These are phyloP conservation scores for Diplocarpon rosae DNA, from an alignment of 2,329 filamentous ascomycete species.

Conservation along the genomic window DNA sequence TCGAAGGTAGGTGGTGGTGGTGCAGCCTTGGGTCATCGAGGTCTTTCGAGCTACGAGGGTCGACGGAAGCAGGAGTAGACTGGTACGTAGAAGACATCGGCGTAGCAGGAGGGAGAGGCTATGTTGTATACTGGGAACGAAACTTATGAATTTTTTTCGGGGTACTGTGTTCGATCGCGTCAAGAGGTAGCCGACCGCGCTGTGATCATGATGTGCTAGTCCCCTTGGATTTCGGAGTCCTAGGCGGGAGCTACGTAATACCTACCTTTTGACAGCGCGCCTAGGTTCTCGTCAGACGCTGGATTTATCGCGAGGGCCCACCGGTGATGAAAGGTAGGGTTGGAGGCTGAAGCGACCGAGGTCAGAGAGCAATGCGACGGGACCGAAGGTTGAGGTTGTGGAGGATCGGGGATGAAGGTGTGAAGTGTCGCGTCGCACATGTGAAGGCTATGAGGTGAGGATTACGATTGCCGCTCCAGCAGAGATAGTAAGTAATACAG, in stretches of 20 bases:
- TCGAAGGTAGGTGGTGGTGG: conserved; percentile 13
- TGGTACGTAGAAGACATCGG: conserved; percentile 26
- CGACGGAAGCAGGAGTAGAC: conserved; percentile 17
- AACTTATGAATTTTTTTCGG: conserved; percentile 4
- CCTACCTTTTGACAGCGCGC: too few relatives aligned
- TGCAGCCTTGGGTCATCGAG: conserved; percentile 17
- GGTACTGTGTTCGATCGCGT: conserved; percentile 3
- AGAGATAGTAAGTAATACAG: too few relatives aligned
- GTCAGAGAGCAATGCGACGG: too few relatives aligned
- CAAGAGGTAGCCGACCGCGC: conserved; percentile 17
- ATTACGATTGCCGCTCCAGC: too few relatives aligned
- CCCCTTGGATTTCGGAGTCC: conserved; percentile 10
- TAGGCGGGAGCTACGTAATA: not conserved
- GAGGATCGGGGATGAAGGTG: too few relatives aligned
- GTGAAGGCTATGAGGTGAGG: too few relatives aligned
- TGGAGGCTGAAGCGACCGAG: too few relatives aligned
- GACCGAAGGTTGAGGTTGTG: too few relatives aligned
- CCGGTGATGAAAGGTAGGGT: too few relatives aligned
- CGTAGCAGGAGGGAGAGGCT: conserved; percentile 21
- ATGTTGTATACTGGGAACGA: conserved; percentile 15
- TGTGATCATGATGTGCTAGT: conserved; percentile 22
- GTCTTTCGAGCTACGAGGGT: conserved; percentile 19
- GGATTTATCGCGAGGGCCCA: too few relatives aligned
- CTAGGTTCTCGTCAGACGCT: too few relatives aligned
- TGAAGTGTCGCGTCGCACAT: too few relatives aligned